A percentile compares a stretch with the other conserved stretches of the same genome.
Evolutionary conservation across 345 rosid genomes (phyloP).

Genomic region (Nephelium lappaceum): DNA sequence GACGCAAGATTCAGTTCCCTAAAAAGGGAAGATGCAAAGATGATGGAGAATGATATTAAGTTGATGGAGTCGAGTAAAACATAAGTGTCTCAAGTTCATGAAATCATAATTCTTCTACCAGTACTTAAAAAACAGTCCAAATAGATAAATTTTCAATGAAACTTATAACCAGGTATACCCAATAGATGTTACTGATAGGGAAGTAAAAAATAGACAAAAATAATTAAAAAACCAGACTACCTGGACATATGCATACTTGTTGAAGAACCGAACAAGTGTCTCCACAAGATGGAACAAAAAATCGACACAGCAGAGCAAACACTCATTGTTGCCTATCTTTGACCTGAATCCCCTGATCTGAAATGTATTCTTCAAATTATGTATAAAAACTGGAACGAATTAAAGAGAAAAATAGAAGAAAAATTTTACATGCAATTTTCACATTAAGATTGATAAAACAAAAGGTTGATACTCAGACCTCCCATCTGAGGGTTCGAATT

Average conservation of each 20-base stretch:
- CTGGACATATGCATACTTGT: constrained; percentile 97
- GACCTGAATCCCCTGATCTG: constrained; percentile 96
- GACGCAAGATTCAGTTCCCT: neutral
- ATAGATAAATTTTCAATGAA: constrained; percentile 4
- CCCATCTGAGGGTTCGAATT: constrained; percentile 93
- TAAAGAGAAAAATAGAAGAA: neutral
- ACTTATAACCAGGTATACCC: neutral
- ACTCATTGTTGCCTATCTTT: constrained; percentile 93
- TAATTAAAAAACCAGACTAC: constrained; percentile 36
- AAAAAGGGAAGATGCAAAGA: neutral
- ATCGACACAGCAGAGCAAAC: constrained; percentile 93
- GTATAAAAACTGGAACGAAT: constrained; percentile 7
- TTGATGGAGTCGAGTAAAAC: neutral
- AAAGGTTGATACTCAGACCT: constrained; percentile 49
- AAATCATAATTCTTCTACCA: constrained; percentile 1
- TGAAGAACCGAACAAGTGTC: constrained; percentile 96
- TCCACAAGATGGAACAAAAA: constrained; percentile 91
- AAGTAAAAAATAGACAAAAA: neutral
- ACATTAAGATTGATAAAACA: constrained; percentile 15
- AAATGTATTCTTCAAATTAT: constrained; percentile 19
- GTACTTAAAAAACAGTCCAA: neutral
- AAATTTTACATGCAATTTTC: constrained; percentile 1
- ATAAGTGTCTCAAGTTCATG: neutral
- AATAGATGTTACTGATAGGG: neutral
- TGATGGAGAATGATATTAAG: neutral